Evolutionary conservation across 345 rosid species (phyloP), one percentile per base, ranked within the genome.

Genomic region (Erucastrum elatum): DNA sequence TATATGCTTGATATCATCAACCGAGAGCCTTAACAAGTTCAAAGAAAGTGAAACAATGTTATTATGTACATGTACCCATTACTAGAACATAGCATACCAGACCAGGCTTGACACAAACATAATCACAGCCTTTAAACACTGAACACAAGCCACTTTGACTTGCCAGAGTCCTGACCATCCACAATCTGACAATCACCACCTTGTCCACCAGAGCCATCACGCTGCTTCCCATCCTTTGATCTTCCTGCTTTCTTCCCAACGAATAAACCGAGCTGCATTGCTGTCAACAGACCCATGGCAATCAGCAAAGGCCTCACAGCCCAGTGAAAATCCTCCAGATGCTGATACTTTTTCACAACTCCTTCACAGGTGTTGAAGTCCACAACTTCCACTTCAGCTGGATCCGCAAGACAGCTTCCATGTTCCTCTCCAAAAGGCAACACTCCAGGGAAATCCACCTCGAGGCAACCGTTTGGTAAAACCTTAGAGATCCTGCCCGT

Each of bases 271-370:
- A 90, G 21, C 87, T 87, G 89, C 87, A 89, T 76, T 0, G 93
- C 88, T 25, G 96, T 87, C 60, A 95, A 84, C 1, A 95, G 72
- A 55, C 97, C 90, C 65, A 89, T 69, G 0, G 92, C 92, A 72
- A 91, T 86, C 63, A 93, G 77, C 65, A 91, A 81, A 8, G 98
- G 99, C 75, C 98, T 95, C 58, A 95, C 93, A 13, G 90, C 88
- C 99, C 98, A 95, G 82, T 93, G 99, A 64, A 89, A 84, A 78
- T 95, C 97, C 87, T 95, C 98, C 6, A 95, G 90, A 84, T 95
- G 99, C 75, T 91, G 87, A 79, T 91, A 95, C 46, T 91, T 93
- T 63, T 87, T 82, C 67, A 87, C 82, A 15, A 91, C 75, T 41
- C 98, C 98, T 1, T 82, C 83, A 81, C 90, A 92, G 6, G 86